Base-by-base conservation (phyloP, 148 eudicot species). In the Hydrangea macrophylla region DNA sequence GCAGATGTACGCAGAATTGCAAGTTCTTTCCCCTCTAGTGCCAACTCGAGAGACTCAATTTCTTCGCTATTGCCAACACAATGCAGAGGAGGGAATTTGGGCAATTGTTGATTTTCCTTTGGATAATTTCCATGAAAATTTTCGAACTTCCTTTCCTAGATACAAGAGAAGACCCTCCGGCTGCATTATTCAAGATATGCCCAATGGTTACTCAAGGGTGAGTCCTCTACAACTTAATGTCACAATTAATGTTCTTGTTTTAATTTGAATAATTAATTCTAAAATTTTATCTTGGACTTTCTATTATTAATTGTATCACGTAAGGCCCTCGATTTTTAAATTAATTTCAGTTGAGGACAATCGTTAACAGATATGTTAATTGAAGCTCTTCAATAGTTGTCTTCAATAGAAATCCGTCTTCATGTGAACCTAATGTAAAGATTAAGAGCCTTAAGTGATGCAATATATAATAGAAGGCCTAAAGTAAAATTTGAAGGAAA, bases 131-230 rank as follows among this genome's bases (percentile, higher is more conserved):
- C 81, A 82, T 6, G 85, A 62, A 62, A 73, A 15, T 67, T 86
- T 57, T 72, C 79, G 83, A 22, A 69, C 59, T 30, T 59, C 77
- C 5, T 70, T 82, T 33, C 81, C 90, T 32, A 77, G 79, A 51
- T 95, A 85, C 78, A 84, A 77, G 67, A 80, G 92, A 81, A 76
- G 92, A 27, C 93, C 99, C 70, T 91, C 99, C 0, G 99, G 99
- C 5, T 95, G 97, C 82, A 65, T 95, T 70, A 87, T 95, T 71
- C 93, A 91, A 78, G 99, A 95, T 79, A 89, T 91, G 99, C 97
- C 99, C 32, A 95, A 95, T 75, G 99, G 99, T 18, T 95, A 91
- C 80, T 95, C 99, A 0, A 87, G 83, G 90, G 99, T 95, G 72
- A 67, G n/a, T n/a, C n/a, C n/a, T n/a, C n/a, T 48, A 7, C n/a